phyloP scores from a whole-genome alignment of 805 yeast species.

The Sugiyamaella valdiviana region DNA sequence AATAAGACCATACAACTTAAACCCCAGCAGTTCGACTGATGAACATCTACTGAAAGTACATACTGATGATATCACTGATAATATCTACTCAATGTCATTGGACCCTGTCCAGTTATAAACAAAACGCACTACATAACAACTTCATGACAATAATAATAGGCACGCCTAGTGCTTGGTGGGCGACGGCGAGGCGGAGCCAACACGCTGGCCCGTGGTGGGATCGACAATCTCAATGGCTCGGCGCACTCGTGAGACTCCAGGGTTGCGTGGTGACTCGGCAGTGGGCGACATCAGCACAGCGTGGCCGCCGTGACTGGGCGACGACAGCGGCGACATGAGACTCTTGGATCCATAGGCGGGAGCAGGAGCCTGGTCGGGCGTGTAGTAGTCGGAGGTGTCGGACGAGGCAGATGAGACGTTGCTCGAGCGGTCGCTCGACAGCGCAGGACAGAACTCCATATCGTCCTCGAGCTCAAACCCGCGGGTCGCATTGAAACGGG shows the following conservation, averaged over 20 bases:
- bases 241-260: constrained; percentile 16
- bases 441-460: constrained; percentile 58
- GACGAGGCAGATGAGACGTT: constrained; percentile 8
- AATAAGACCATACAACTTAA: no score
- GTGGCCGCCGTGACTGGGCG: constrained; percentile 11
- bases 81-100: no score
- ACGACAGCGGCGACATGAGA: constrained; percentile 11
- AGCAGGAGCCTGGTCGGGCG: not conserved
- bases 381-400: constrained; percentile 4
- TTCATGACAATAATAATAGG: not conserved
- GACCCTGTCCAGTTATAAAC: no score
- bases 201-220: constrained; percentile 44
- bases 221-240: constrained; percentile 46
- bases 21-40: no score
- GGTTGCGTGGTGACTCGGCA: constrained; percentile 8
- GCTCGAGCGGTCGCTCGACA: constrained; percentile 12
- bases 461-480: constrained; percentile 70
- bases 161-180: constrained; percentile 2
- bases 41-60: no score
- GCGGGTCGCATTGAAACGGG: constrained; percentile 52
- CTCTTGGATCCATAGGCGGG: not conserved
- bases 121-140: not conserved
- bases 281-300: constrained; percentile 7
- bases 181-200: constrained; percentile 22
- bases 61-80: no score